Evolutionary conservation across 352 stramenopile species (phyloP), one percentile per base, ranked within the genome.

Genomic region (Pythium aphanidermatum): DNA sequence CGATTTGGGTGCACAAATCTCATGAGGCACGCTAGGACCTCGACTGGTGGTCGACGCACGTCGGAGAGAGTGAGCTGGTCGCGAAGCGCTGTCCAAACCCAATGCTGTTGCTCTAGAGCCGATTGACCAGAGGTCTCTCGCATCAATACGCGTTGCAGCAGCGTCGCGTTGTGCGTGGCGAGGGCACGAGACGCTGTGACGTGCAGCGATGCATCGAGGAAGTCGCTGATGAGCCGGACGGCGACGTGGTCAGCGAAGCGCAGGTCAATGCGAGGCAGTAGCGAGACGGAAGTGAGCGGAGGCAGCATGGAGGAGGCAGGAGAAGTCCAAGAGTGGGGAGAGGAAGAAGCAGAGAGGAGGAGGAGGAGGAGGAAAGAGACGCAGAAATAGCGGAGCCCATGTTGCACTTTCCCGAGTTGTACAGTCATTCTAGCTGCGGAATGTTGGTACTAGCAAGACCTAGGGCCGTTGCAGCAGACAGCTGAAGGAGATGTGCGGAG

Each of bases 71-170:
- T 16, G 7, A 17, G 12, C 36, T 54, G 13, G 17, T n/a, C n/a
- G n/a, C n/a, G n/a, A n/a, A 55, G 46, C 28, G 46, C 33, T 21
- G 37, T 34, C 49, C 49, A 57, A 19, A 49, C 39, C 49, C 49
- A 57, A 4, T 28, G 39, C 0, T 44, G 17, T 13, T 46, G 13
- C 12, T 12, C 39, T 12, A 57, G 39, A 5, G 49, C 10, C 27
- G 7, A 26, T 21, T 3, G 8, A 14, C 14, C 24, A n/a, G 23
- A 45, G 16, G n/a, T n/a, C 13, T 19, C 24, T 8, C 49, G 39
- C 13, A 41, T 28, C 6, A 57, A 33, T 21, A 57, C 49, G 13
- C 40, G 49, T n/a, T 50, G 16, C 17, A 57, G 24, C 9, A 57
- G 40, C 19, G 13, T 19, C 2, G 33, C 32, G 6, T 20, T 37